Evolutionary conservation across 345 rosid species (phyloP).

Genomic region (Syzygium aromaticum): DNA sequence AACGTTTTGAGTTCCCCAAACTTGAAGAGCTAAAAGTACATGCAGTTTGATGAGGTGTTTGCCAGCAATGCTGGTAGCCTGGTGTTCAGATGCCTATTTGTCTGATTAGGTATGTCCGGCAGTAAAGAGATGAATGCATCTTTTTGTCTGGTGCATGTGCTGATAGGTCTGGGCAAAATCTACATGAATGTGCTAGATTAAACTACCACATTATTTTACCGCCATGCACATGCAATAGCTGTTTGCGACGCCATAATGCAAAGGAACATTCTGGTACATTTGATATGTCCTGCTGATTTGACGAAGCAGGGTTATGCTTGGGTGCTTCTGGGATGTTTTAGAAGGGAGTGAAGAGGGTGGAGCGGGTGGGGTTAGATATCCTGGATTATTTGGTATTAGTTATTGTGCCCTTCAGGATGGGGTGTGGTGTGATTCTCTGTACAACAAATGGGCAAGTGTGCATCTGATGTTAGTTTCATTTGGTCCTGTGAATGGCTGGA

Average conservation of each 20-base stretch:
- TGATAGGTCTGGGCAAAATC: neutral
- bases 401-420: neutral
- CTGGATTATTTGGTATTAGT: neutral
- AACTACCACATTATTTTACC: neutral
- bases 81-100: neutral
- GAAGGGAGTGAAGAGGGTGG: neutral
- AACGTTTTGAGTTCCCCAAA: conserved; percentile 50
- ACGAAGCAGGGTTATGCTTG: neutral
- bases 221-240: neutral
- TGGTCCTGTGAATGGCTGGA: neutral
- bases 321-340: neutral
- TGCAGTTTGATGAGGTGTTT: conserved; percentile 9
- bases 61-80: neutral
- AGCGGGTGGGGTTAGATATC: neutral
- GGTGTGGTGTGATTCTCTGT: neutral
- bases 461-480: neutral
- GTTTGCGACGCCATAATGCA: neutral
- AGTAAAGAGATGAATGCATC: neutral
- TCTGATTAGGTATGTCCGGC: neutral
- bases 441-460: neutral
- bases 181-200: neutral
- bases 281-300: neutral
- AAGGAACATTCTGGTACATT: neutral
- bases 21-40: conserved; percentile 21
- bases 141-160: neutral